Percentiles rank a stretch among this genome's conserved stretches.
These are phyloP conservation scores for Penicillium sp. DNA, from an alignment of 2,329 filamentous ascomycete species.

Conservation along the genomic window DNA sequence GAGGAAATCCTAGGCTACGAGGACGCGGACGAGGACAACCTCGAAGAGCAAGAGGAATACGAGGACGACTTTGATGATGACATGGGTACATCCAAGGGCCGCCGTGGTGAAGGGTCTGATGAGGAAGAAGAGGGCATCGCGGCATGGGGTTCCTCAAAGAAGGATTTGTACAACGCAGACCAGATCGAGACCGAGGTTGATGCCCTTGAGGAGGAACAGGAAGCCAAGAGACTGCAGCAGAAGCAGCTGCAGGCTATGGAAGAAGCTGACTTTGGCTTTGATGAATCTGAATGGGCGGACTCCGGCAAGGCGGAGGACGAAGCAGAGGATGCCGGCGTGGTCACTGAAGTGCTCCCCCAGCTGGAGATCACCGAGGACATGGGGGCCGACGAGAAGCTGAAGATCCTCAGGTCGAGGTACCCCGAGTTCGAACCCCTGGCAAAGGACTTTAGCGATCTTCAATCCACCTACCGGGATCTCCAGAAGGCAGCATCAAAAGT, in stretches of 20 bases:
- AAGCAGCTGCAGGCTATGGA: constrained; percentile 87
- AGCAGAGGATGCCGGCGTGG: constrained; percentile 51
- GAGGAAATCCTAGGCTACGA: constrained; percentile 59
- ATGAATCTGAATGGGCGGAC: constrained; percentile 78
- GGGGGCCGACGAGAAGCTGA: constrained; percentile 66
- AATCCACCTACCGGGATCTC: constrained; percentile 58
- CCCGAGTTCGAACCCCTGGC: constrained; percentile 87
- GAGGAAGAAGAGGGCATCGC: constrained; percentile 55
- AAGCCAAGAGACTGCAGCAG: constrained; percentile 81
- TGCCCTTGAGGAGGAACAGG: constrained; percentile 85
- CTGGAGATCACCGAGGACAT: constrained; percentile 76
- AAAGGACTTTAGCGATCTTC: constrained; percentile 71
- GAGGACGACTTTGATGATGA: constrained; percentile 33
- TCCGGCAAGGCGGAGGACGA: constrained; percentile 48
- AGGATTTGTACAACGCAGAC: constrained; percentile 92
- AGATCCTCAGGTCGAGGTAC: constrained; percentile 73
- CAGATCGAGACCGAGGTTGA: constrained; percentile 64
- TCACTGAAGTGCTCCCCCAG: constrained; percentile 82
- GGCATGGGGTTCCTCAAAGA: constrained; percentile 82
- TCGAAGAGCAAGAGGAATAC: constrained; percentile 45
- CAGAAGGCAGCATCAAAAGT: constrained; percentile 56
- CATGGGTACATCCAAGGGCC: constrained; percentile 22
- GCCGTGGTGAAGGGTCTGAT: constrained; percentile 25
- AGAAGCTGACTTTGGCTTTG: constrained; percentile 88
- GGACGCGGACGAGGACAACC: constrained; percentile 43